phyloP scores from a whole-genome alignment of 345 rosid genomes.

The Rubroshorea leprosula region DNA sequence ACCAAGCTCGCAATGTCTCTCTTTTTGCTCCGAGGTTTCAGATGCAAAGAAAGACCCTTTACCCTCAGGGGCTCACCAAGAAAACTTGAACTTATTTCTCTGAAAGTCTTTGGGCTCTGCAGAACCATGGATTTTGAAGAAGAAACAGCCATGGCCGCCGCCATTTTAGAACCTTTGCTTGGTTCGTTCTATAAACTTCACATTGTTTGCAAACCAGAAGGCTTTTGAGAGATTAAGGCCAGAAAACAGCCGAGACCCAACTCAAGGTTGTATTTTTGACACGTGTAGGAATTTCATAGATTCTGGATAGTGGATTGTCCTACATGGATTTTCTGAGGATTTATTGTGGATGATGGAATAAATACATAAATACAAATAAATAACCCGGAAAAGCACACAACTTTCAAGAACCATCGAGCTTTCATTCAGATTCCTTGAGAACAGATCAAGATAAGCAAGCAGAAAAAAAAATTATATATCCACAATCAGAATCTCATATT shows the following conservation, averaged over 20 bases:
- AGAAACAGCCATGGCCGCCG: conserved; percentile 49
- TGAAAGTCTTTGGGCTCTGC: conserved; percentile 32
- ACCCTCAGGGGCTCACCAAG: conserved; percentile 39
- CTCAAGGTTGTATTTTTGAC: conserved; percentile 37
- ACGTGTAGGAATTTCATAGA: conserved; percentile 36
- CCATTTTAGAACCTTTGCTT: conserved; percentile 24
- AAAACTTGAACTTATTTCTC: conserved; percentile 35
- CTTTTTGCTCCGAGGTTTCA: conserved; percentile 33
- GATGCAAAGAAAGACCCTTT: conserved; percentile 25
- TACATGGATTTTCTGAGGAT: conserved; percentile 20
- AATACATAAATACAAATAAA: not conserved
- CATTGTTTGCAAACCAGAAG: not conserved
- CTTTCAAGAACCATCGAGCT: not conserved
- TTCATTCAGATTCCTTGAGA: not conserved
- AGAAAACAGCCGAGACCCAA: not conserved
- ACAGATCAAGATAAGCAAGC: not conserved
- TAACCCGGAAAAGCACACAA: not conserved
- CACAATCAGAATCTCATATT: too few species aligned
- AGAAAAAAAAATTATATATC: too few species aligned
- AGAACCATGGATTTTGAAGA: conserved; percentile 42
- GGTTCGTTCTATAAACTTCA: not conserved
- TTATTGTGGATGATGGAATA: conserved; percentile 20
- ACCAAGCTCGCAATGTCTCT: conserved; percentile 29
- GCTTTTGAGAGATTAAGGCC: not conserved
- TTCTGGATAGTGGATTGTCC: conserved; percentile 30